Conservation (phyloP, 306 rosid genomes). For the Prunus mongolica region DNA sequence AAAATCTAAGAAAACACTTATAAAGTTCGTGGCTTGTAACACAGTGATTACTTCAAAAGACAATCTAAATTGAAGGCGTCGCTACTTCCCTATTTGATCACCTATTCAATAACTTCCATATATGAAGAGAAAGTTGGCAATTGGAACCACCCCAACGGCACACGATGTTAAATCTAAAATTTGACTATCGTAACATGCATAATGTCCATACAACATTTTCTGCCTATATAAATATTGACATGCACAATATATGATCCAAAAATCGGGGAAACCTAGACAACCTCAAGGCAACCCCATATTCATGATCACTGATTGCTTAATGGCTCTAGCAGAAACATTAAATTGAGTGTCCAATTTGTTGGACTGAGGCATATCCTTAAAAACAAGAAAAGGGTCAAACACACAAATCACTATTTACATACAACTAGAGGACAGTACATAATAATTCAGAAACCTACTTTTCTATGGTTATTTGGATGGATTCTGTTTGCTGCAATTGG, state of each 20-base stretch:
- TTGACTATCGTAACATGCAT: background rate
- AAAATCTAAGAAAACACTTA: background rate
- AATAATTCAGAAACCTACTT: slow-evolving; percentile 39
- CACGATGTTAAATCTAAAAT: background rate
- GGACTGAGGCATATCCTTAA: background rate
- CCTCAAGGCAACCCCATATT: background rate
- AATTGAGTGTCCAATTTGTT: background rate
- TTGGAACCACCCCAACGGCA: background rate
- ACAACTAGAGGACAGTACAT: slow-evolving; percentile 10
- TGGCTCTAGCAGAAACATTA: no score
- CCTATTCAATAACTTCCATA: background rate
- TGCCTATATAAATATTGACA: no score
- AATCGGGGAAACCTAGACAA: background rate
- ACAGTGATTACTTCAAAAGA: background rate
- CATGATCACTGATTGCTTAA: background rate
- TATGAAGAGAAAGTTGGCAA: background rate
- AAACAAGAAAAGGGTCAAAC: background rate
- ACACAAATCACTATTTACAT: background rate
- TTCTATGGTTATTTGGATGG: slow-evolving; percentile 89
- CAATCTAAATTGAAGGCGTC: background rate
- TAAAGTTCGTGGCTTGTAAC: background rate
- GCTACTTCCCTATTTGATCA: background rate
- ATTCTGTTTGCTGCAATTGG: slow-evolving; percentile 85
- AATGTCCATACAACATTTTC: background rate
- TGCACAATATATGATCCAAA: background rate